Base-by-base conservation (phyloP, 805 yeast species). In the Starmerella vitae region DNA sequence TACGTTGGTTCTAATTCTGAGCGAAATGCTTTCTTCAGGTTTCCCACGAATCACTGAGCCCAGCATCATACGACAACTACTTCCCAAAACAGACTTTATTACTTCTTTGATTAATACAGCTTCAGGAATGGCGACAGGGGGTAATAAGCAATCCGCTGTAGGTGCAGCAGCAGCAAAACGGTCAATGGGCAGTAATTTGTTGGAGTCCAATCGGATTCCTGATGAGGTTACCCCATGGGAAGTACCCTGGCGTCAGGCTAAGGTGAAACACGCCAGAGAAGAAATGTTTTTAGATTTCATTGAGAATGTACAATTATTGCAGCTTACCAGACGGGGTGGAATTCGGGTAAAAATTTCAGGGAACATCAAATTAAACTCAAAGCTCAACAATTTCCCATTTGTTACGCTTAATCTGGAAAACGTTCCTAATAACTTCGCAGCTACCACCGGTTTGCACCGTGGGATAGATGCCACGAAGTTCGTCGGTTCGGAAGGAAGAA, bases 201-300 rank as follows among this genome's bases (percentile, higher is more conserved):
- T 42, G 17, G 12, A 15, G 25, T 54, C 22, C 12, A 40, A 38
- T 30, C 28, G 20, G 13, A 26, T 36, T 7, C 41, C 48, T 8
- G 42, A 42, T 22, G 26, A 31, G n/a, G 33, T 43, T 2, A 41
- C 37, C 1, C 41, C 48, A 1, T 47, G 52, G 52, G 44, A 43
- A 25, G 19, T 42, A 7, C 94, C 94, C 1, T 88, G 97, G 97
- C 70, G 97, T 51, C 65, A 72, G 34, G 55, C 76, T 4, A 70
- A 74, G 46, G 78, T 80, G n/a, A 71, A 68, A 47, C 74, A 82
- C 55, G 68, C 82, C 3, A 76, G 76, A 47, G 84, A 88, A 57
- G 97, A 88, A 58, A 66, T 88, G 58, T 84, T 76, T 55, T 78
- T 88, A 7, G 97, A 91, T 58, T 56, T 91, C 5, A 65, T 67